Percentiles rank a stretch among this genome's conserved stretches.
phyloP scores from a whole-genome alignment of 1,139 yeast species.

The Geotrichum candidum region DNA sequence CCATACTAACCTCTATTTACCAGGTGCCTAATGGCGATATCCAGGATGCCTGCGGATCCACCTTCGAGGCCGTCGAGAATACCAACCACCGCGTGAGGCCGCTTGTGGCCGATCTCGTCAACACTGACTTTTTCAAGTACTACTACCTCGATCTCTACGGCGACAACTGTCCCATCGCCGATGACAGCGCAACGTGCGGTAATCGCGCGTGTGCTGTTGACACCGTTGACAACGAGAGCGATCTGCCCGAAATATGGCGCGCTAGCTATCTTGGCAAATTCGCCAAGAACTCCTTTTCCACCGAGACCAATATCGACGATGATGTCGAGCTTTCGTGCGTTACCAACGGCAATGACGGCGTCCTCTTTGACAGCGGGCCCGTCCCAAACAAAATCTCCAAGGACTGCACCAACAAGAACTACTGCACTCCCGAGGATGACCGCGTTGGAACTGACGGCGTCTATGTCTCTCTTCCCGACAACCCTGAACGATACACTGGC shows the following conservation, averaged over 20 bases:
- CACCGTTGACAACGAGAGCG: constrained; percentile 48
- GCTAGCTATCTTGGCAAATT: constrained; percentile 68
- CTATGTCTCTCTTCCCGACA: constrained; percentile 75
- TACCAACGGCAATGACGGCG: constrained; percentile 16
- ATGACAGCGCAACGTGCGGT: constrained; percentile 78
- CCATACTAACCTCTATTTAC: constrained; percentile 18
- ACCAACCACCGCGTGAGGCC: constrained; percentile 50
- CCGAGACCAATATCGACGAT: constrained; percentile 17
- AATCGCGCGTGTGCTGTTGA: constrained; percentile 94
- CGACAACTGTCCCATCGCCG: constrained; percentile 82
- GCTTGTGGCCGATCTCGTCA: constrained; percentile 48
- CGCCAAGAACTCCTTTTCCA: constrained; percentile 42
- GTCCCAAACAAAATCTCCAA: not conserved
- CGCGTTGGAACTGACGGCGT: constrained; percentile 45
- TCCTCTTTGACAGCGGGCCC: constrained; percentile 7
- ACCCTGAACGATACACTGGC: constrained; percentile 96
- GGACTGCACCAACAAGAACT: constrained; percentile 15
- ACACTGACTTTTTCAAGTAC: constrained; percentile 54
- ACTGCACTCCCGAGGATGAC: constrained; percentile 19
- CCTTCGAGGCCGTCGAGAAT: constrained; percentile 48
- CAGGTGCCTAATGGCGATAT: constrained; percentile 21
- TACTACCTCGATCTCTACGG: constrained; percentile 77
- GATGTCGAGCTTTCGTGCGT: constrained; percentile 18
- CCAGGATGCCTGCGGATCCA: constrained; percentile 45
- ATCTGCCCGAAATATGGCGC: constrained; percentile 65